A percentile compares a stretch with the other conserved stretches of the same genome.
Conservation (phyloP, 345 rosid species). For the Heritiera littoralis region DNA sequence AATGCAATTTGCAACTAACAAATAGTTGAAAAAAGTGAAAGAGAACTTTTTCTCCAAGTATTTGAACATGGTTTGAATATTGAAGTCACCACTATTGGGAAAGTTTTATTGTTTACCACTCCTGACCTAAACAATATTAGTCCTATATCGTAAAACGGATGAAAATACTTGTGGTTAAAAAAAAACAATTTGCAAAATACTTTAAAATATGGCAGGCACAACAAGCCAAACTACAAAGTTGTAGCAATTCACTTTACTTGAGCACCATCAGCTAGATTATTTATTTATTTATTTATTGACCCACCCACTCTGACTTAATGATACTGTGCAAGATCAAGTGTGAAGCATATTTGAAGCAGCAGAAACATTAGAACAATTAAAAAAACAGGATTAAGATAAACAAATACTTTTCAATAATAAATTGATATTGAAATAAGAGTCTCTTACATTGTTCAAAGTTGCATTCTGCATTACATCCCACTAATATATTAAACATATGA, state of each 20-base stretch:
- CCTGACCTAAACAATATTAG: no score
- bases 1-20: background rate
- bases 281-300: background rate
- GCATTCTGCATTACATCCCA: constrained; percentile 28
- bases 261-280: constrained; percentile 2
- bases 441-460: constrained; percentile 12
- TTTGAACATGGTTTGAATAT: no score
- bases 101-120: no score
- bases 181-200: background rate
- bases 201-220: background rate
- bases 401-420: background rate
- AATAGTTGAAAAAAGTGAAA: no score
- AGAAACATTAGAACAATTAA: constrained; percentile 12
- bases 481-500: constrained; percentile 19
- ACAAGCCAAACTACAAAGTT: background rate
- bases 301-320: background rate
- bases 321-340: constrained; percentile 1
- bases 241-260: background rate
- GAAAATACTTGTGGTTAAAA: no score
- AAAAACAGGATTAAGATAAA: background rate
- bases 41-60: no score
- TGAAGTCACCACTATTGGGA: no score
- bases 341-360: constrained; percentile 12
- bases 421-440: constrained; percentile 1
- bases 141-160: no score